Evolutionary conservation across 2,329 filamentous ascomycete genomes (phyloP).

Genomic region (Coleophoma cylindrospora): DNA sequence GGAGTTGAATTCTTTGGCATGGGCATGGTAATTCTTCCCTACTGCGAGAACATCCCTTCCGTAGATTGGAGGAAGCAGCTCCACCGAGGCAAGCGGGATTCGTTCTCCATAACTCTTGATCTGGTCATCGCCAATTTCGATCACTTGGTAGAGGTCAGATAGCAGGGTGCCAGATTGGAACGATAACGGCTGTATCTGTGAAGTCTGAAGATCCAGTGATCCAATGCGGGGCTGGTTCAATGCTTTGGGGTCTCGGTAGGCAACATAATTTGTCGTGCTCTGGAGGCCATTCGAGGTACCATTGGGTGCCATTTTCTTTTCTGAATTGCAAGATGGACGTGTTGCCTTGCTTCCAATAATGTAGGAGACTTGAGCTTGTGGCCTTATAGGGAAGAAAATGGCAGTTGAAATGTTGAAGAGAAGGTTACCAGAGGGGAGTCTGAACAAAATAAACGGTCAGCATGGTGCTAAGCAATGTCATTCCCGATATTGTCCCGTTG

Average conservation of each 20-base stretch:
- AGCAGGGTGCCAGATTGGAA: slow-evolving; percentile 42
- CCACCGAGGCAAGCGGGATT: slow-evolving; percentile 29
- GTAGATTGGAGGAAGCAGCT: slow-evolving; percentile 39
- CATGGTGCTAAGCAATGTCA: no score
- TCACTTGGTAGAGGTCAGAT: slow-evolving; percentile 44
- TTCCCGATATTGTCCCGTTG: no score
- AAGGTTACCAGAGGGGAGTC: no score
- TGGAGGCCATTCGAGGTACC: not conserved
- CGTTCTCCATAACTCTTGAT: slow-evolving; percentile 30
- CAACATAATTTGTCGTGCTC: slow-evolving; percentile 31
- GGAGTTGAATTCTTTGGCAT: slow-evolving; percentile 51
- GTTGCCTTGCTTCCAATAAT: no score
- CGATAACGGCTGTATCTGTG: slow-evolving; percentile 35
- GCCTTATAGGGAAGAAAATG: no score
- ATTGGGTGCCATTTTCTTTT: no score
- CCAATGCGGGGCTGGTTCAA: slow-evolving; percentile 29
- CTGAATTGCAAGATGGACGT: no score
- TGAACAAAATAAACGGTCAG: no score
- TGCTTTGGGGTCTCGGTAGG: slow-evolving; percentile 23
- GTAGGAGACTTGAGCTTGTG: no score
- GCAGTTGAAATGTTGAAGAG: no score
- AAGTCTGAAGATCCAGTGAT: slow-evolving; percentile 31
- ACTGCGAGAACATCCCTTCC: slow-evolving; percentile 48
- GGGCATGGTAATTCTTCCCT: slow-evolving; percentile 52
- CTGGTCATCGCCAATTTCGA: slow-evolving; percentile 36